Evolutionary conservation across 768 basidiomycete species (phyloP).

Genomic region (Termitomyces sp.): DNA sequence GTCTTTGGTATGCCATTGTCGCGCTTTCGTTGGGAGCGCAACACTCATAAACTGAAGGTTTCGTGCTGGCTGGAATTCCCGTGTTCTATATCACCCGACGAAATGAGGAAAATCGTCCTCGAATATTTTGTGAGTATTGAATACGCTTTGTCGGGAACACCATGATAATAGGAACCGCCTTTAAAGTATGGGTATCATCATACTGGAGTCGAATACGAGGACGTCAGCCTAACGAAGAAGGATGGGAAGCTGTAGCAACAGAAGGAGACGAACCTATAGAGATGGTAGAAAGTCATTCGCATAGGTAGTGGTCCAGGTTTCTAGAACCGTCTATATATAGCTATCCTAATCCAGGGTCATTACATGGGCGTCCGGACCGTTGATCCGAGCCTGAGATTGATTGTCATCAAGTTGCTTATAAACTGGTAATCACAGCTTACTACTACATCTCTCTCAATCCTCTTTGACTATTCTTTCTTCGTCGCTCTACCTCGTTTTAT

Average conservation of each 20-base stretch:
- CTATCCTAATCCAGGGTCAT: too few relatives aligned
- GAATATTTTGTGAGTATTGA: slow-evolving; percentile 36
- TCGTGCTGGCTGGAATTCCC: slow-evolving; percentile 75
- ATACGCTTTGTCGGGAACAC: background rate
- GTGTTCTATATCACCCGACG: slow-evolving; percentile 77
- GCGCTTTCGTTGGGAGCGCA: background rate
- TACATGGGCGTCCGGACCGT: background rate
- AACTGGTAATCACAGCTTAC: background rate
- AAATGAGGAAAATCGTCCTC: slow-evolving; percentile 36
- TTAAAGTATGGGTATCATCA: slow-evolving; percentile 37
- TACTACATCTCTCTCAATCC: background rate
- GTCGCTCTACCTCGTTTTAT: background rate
- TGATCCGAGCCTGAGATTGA: background rate
- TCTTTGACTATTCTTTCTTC: background rate
- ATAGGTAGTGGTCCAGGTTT: slow-evolving; percentile 9
- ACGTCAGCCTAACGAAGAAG: slow-evolving; percentile 49
- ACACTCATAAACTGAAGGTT: slow-evolving; percentile 40
- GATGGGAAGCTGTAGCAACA: slow-evolving; percentile 78
- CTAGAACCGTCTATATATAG: background rate
- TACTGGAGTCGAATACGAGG: slow-evolving; percentile 47
- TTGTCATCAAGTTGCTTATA: background rate
- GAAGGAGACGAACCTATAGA: slow-evolving; percentile 69
- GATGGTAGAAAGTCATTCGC: slow-evolving; percentile 42
- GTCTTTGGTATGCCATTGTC: slow-evolving; percentile 63
- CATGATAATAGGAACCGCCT: background rate